These are phyloP conservation scores for Penicillium sclerotigenum DNA, from an alignment of 2,329 filamentous ascomycete genomes.

Conservation along the genomic window DNA sequence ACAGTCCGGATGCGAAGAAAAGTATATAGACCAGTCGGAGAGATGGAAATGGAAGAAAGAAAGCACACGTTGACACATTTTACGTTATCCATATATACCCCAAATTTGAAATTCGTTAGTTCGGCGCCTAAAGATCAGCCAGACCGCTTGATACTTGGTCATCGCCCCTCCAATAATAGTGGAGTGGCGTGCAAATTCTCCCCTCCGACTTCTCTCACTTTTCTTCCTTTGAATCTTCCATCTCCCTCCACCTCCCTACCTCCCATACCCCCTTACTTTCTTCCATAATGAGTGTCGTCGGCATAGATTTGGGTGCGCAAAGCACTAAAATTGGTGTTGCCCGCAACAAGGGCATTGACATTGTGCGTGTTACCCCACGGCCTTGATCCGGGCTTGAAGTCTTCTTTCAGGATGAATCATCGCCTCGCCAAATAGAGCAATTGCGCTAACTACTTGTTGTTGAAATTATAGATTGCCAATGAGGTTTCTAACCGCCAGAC, in stretches of 20 bases:
- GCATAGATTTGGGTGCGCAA: conserved; percentile 92
- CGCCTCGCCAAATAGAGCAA: background rate
- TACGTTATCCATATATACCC: background rate
- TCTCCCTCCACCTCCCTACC: conserved; percentile 21
- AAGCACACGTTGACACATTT: background rate
- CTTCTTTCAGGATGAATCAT: background rate
- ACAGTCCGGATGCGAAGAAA: conserved; percentile 11
- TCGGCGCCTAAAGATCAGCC: conserved; percentile 9
- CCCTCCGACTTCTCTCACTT: conserved; percentile 28
- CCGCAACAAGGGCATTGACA: conserved; percentile 97
- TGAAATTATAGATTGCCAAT: conserved; percentile 75
- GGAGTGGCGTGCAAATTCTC: conserved; percentile 42
- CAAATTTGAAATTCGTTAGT: conserved; percentile 1
- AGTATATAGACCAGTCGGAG: conserved; percentile 13
- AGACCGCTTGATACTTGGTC: conserved; percentile 28
- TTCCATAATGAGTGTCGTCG: conserved; percentile 61
- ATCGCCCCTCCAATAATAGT: conserved; percentile 35
- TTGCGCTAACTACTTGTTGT: conserved; percentile 17
- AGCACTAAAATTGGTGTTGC: conserved; percentile 98
- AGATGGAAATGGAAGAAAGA: background rate
- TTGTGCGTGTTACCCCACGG: conserved; percentile 63
- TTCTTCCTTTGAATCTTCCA: conserved; percentile 20
- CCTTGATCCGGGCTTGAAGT: conserved; percentile 2
- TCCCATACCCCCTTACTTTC: conserved; percentile 18
- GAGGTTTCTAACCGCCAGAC: conserved; percentile 98